Evolutionary conservation across 2,329 filamentous ascomycete genomes (phyloP).

Genomic region (Byssochlamys sp.): DNA sequence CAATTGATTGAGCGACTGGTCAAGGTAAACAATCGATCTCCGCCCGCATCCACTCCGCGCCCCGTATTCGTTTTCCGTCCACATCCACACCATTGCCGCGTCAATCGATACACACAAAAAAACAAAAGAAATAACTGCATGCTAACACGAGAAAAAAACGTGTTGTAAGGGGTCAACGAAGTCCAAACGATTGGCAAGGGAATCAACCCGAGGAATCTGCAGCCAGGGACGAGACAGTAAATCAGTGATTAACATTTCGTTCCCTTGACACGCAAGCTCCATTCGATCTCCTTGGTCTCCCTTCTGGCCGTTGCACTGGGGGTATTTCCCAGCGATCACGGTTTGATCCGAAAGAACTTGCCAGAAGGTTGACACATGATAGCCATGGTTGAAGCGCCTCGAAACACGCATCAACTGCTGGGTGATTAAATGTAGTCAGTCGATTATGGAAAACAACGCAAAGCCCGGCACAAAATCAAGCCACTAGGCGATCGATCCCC

Average conservation of each 20-base stretch:
- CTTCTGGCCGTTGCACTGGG: slow-evolving; percentile 6
- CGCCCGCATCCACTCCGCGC: background rate
- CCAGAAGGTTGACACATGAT: slow-evolving; percentile 2
- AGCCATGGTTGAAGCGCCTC: slow-evolving; percentile 6
- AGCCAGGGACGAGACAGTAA: background rate
- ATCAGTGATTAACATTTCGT: background rate
- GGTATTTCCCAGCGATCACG: slow-evolving; percentile 4
- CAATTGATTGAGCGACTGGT: background rate
- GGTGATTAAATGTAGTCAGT: slow-evolving; percentile 4
- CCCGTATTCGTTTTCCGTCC: background rate
- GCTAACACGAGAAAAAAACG: background rate
- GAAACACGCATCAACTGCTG: background rate
- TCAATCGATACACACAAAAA: background rate
- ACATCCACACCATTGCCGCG: background rate
- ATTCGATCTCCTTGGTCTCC: slow-evolving; percentile 2
- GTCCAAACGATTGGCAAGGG: background rate
- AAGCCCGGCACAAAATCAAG: slow-evolving; percentile 5
- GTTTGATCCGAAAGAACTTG: slow-evolving; percentile 7
- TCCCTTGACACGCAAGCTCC: slow-evolving; percentile 3
- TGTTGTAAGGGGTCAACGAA: background rate
- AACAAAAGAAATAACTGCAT: slow-evolving; percentile 1
- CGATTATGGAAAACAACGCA: slow-evolving; percentile 5
- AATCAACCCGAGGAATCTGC: background rate
- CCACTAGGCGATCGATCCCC: slow-evolving; percentile 4
- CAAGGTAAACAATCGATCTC: background rate